Percentiles rank a stretch among this genome's conserved stretches.
phyloP scores from a whole-genome alignment of 768 basidiomycete species.

The Podaxis carcinomalis region DNA sequence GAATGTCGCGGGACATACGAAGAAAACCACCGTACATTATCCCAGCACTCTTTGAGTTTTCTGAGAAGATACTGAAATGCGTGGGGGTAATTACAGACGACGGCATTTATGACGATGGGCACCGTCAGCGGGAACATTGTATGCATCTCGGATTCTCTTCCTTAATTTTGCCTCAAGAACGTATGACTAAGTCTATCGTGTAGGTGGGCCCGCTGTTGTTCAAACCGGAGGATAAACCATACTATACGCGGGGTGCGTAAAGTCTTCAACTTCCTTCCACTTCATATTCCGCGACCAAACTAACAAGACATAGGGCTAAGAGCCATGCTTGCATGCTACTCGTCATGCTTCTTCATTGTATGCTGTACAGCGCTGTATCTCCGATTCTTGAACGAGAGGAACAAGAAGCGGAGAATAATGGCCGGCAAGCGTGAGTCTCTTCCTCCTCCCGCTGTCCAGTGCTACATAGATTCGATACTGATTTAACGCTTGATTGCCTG shows the following conservation, averaged over 20 bases:
- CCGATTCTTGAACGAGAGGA: slow-evolving; percentile 16
- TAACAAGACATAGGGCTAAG: not conserved
- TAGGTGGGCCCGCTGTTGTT: slow-evolving; percentile 24
- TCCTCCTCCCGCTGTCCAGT: not conserved
- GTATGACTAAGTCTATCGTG: not conserved
- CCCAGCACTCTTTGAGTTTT: not conserved
- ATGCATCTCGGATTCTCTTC: not conserved
- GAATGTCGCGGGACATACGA: slow-evolving; percentile 31
- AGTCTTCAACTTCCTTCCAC: not conserved
- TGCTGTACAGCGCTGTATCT: slow-evolving; percentile 17
- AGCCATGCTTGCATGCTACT: slow-evolving; percentile 15
- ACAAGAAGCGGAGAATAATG: slow-evolving; percentile 15
- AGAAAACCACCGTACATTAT: slow-evolving; percentile 21
- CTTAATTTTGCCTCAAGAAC: not conserved
- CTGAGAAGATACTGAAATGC: not conserved
- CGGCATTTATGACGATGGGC: slow-evolving; percentile 22
- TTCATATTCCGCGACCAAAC: too few relatives aligned
- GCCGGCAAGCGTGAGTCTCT: slow-evolving; percentile 18
- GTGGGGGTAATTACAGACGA: slow-evolving; percentile 16
- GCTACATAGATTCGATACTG: too few relatives aligned
- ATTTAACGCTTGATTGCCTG: too few relatives aligned
- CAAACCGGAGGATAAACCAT: slow-evolving; percentile 17
- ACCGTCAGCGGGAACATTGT: slow-evolving; percentile 23
- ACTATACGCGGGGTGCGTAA: slow-evolving; percentile 16
- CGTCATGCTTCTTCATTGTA: slow-evolving; percentile 16